Evolutionary conservation across 2,329 filamentous ascomycete species (phyloP).

Genomic region (Colletotrichum cuscutae): DNA sequence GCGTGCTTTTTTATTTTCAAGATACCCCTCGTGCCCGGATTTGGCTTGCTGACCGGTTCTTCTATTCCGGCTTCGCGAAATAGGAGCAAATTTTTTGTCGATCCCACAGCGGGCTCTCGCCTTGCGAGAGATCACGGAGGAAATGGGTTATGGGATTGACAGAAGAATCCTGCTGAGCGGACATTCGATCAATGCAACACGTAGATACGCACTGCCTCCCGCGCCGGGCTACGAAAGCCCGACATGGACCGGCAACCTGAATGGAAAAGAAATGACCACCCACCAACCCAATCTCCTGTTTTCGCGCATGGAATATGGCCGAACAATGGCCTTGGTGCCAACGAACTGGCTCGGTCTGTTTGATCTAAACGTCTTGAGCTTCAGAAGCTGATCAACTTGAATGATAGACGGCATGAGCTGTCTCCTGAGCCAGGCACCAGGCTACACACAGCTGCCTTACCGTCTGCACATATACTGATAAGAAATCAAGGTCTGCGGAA

Average conservation of each 20-base stretch:
- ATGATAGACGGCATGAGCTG: neutral
- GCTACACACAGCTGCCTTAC: neutral
- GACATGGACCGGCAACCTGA: neutral
- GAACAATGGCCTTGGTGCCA: neutral
- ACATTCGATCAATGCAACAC: neutral
- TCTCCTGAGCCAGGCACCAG: neutral
- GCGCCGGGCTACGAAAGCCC: neutral
- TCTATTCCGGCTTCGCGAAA: neutral
- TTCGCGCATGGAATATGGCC: neutral
- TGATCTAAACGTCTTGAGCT: neutral
- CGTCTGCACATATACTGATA: neutral
- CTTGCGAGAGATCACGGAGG: neutral
- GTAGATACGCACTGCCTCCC: neutral
- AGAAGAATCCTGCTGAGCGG: neutral
- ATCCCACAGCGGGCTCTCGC: neutral
- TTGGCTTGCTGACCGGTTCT: neutral
- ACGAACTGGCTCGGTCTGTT: neutral
- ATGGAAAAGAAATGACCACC: neutral
- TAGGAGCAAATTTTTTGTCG: neutral
- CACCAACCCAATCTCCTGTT: neutral
- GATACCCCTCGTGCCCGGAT: conserved; percentile 22
- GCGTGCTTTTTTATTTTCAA: conserved; percentile 1
- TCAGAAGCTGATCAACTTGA: neutral
- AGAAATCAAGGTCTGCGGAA: neutral
- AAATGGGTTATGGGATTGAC: neutral